Percentiles rank a stretch among this genome's conserved stretches.
Evolutionary conservation across 75 land plant species (phyloP).

Genomic region (Chamaecyparis obtusa): DNA sequence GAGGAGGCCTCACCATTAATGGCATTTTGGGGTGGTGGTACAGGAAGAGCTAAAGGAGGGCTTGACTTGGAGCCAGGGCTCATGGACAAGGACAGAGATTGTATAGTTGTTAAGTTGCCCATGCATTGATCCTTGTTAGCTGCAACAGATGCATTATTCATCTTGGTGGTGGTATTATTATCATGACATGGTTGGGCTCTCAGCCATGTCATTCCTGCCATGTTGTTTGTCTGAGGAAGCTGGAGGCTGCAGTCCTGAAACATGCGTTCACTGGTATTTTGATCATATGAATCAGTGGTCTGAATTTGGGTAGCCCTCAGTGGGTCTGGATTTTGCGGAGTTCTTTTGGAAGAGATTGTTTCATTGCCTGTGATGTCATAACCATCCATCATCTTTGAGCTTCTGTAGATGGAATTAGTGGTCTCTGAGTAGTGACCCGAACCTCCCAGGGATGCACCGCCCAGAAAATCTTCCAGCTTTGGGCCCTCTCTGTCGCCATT

Average conservation of each 20-base stretch:
- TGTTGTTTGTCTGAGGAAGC: constrained; percentile 1
- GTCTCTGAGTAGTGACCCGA: constrained; percentile 15
- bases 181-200: constrained; percentile 14
- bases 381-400: neutral
- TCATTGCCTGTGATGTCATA: neutral
- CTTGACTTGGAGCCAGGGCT: constrained; percentile 13
- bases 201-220: constrained; percentile 32
- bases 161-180: neutral
- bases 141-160: neutral
- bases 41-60: constrained; percentile 1
- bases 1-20: neutral
- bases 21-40: neutral
- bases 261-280: neutral
- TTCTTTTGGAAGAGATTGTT: neutral
- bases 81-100: constrained; percentile 30
- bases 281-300: neutral
- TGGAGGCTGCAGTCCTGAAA: constrained; percentile 1
- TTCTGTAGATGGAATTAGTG: constrained; percentile 7
- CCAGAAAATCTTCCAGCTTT: constrained; percentile 65
- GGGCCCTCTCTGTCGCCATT: constrained; percentile 18
- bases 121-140: neutral
- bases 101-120: constrained; percentile 6
- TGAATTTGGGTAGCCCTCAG: neutral
- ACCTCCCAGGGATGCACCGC: constrained; percentile 22
- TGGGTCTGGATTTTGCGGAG: neutral